Percentiles rank a stretch among this genome's conserved stretches.
These are phyloP conservation scores for Paraphaeosphaeria minitans DNA, from an alignment of 2,329 filamentous ascomycete species.

Conservation along the genomic window DNA sequence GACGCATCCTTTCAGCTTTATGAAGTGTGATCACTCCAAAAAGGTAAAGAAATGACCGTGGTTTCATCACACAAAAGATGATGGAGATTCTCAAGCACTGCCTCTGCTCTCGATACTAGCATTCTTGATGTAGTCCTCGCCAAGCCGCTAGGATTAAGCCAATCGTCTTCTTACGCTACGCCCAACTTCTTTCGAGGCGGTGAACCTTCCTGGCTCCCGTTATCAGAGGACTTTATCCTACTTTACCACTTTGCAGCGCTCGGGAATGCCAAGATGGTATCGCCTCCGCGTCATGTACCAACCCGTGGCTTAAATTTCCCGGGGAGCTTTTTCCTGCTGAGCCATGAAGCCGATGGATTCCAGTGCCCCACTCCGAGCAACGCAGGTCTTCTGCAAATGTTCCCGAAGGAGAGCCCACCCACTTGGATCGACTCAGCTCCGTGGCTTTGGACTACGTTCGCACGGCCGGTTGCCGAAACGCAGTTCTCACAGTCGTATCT, in stretches of 20 bases:
- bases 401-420: neutral
- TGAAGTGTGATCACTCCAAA: too few relatives aligned
- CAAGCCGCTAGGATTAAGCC: slow-evolving; percentile 4
- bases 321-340: slow-evolving; percentile 6
- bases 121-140: neutral
- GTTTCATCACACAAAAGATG: too few relatives aligned
- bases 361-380: slow-evolving; percentile 6
- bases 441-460: slow-evolving; percentile 12
- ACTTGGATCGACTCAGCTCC: slow-evolving; percentile 6
- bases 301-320: slow-evolving; percentile 1
- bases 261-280: neutral
- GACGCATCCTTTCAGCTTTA: neutral
- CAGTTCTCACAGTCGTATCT: neutral
- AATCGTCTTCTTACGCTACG: neutral
- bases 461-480: slow-evolving; percentile 3
- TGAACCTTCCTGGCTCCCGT: neutral
- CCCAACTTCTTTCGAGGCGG: neutral
- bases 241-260: neutral
- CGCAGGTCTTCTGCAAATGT: slow-evolving; percentile 7
- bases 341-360: slow-evolving; percentile 6
- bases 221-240: neutral
- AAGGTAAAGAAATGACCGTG: too few relatives aligned
- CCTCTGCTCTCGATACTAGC: neutral
- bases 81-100: neutral
- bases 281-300: neutral